Percentiles rank a stretch among this genome's conserved stretches.
These are phyloP conservation scores for Geotrichum phurueaensis DNA, from an alignment of 1,139 yeast genomes.

Conservation along the genomic window DNA sequence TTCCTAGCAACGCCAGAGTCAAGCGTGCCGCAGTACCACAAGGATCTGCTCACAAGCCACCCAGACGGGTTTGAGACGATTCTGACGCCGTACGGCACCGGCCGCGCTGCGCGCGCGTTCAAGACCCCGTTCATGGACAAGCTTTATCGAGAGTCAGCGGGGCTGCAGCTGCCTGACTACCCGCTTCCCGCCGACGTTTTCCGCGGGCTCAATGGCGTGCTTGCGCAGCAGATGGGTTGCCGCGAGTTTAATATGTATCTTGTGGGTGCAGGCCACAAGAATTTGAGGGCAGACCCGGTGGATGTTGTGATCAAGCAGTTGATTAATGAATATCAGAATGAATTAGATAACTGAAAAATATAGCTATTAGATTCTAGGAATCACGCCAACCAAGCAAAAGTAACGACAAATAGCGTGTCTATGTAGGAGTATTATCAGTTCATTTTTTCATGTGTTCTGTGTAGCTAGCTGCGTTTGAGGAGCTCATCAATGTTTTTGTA, in stretches of 20 bases:
- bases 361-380: too few relatives aligned
- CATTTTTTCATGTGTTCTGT: too few relatives aligned
- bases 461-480: too few relatives aligned
- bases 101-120: slow-evolving; percentile 1
- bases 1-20: slow-evolving; percentile 1
- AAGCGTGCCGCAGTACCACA: not conserved
- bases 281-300: not conserved
- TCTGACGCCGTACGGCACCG: not conserved
- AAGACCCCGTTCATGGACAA: not conserved
- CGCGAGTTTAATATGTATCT: not conserved
- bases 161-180: not conserved
- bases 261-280: slow-evolving; percentile 1
- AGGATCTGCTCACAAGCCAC: not conserved
- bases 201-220: not conserved
- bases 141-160: not conserved
- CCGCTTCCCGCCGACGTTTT: not conserved
- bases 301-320: not conserved
- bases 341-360: too few relatives aligned
- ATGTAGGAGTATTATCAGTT: too few relatives aligned
- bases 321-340: not conserved
- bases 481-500: too few relatives aligned
- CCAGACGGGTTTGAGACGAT: not conserved
- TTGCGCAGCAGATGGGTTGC: not conserved
- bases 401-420: too few relatives aligned
- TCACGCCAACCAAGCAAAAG: too few relatives aligned